A percentile compares a stretch with the other conserved stretches of the same genome.
phyloP scores from a whole-genome alignment of 176 grass and related monocot species.

The Phoenix dactylifera region DNA sequence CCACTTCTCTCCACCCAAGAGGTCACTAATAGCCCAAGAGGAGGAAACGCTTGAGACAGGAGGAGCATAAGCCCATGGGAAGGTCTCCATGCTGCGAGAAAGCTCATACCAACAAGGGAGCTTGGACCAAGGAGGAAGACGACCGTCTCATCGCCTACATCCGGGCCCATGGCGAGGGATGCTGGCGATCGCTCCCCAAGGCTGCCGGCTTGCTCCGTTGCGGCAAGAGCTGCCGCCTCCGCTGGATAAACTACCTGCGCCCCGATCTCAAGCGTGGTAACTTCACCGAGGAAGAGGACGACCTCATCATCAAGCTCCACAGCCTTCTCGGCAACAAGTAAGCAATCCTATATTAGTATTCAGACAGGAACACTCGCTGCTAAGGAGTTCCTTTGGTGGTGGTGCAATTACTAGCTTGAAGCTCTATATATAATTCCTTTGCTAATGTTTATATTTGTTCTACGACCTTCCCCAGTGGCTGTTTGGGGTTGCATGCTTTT shows the following conservation, averaged over 20 bases:
- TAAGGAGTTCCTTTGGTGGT: too few species aligned
- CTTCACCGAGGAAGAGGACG: slow-evolving; percentile 9
- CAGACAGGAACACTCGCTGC: too few species aligned
- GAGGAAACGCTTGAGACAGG: too few species aligned
- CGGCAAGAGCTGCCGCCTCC: slow-evolving; percentile 21
- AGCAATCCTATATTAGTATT: not conserved
- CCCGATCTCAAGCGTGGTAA: slow-evolving; percentile 14
- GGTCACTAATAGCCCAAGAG: too few species aligned
- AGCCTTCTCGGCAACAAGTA: slow-evolving; percentile 15
- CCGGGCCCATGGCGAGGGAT: slow-evolving; percentile 5
- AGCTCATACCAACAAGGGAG: slow-evolving; percentile 16
- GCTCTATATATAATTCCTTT: too few species aligned
- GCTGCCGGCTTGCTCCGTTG: slow-evolving; percentile 11
- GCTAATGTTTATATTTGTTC: too few species aligned
- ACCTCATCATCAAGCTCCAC: slow-evolving; percentile 20
- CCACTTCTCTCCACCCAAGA: too few species aligned
- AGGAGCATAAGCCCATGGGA: not conserved
- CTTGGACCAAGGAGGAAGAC: slow-evolving; percentile 23
- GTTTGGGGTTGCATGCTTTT: too few species aligned
- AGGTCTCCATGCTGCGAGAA: slow-evolving; percentile 22
- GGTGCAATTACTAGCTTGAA: too few species aligned
- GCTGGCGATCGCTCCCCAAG: slow-evolving; percentile 14
- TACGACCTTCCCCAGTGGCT: too few species aligned
- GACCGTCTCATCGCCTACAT: slow-evolving; percentile 11
- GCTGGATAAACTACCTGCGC: slow-evolving; percentile 19